Percentiles rank a stretch among this genome's conserved stretches.
These are phyloP conservation scores for Suhomyces maxii DNA, from an alignment of 1,139 yeast genomes.

Conservation along the genomic window DNA sequence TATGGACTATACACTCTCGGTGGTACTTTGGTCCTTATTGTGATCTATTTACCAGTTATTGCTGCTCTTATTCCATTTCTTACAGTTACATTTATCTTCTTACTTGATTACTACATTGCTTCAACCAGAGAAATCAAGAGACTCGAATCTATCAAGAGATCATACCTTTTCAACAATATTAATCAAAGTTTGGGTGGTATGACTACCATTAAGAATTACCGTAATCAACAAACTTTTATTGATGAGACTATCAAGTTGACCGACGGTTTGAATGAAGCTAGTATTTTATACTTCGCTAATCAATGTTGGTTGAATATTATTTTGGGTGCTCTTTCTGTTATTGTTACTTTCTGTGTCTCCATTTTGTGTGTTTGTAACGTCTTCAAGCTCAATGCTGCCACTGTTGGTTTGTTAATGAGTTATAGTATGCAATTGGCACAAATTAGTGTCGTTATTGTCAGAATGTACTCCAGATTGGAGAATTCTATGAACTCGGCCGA, in stretches of 20 bases:
- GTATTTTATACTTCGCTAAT: conserved; percentile 60
- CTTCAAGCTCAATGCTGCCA: conserved; percentile 60
- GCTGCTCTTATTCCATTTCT: conserved; percentile 48
- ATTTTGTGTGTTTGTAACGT: conserved; percentile 64
- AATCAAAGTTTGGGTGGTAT: conserved; percentile 74
- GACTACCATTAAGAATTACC: conserved; percentile 66
- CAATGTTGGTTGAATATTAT: conserved; percentile 79
- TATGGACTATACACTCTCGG: conserved; percentile 53
- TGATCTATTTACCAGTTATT: conserved; percentile 65
- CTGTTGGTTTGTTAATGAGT: conserved; percentile 70
- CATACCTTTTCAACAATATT: conserved; percentile 73
- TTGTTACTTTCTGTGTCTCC: conserved; percentile 46
- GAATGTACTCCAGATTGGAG: conserved; percentile 67
- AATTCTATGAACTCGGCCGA: conserved; percentile 85
- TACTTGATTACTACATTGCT: conserved; percentile 58
- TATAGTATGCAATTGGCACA: conserved; percentile 54
- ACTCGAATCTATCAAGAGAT: conserved; percentile 73
- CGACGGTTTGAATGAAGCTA: conserved; percentile 70
- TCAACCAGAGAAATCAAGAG: conserved; percentile 78
- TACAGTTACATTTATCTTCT: conserved; percentile 30
- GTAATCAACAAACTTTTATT: conserved; percentile 49
- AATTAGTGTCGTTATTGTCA: conserved; percentile 45
- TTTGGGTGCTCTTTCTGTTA: conserved; percentile 47
- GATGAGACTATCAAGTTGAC: conserved; percentile 47
- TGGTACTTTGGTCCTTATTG: conserved; percentile 66